Evolutionary conservation across 192 early-diverging fungal species (phyloP).

Genomic region (Mortierella antarctica): DNA sequence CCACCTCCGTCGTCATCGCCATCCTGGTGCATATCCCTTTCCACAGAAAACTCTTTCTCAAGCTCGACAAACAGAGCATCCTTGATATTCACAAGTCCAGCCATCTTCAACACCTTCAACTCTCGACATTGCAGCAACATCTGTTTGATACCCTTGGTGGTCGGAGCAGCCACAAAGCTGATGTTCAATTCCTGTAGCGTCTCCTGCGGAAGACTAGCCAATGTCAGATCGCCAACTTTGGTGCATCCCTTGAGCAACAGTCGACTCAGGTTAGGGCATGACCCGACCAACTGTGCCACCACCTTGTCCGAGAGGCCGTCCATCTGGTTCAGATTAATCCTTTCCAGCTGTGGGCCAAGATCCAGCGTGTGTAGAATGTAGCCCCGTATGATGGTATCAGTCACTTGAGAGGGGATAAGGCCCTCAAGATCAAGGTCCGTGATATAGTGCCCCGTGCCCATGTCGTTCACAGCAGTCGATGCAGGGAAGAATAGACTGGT

Average conservation of each 20-base stretch:
- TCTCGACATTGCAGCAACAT: slow-evolving; percentile 15
- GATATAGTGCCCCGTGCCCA: neutral
- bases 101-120: slow-evolving; percentile 28
- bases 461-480: neutral
- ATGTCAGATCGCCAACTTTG: slow-evolving; percentile 36
- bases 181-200: slow-evolving; percentile 33
- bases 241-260: slow-evolving; percentile 37
- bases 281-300: slow-evolving; percentile 19
- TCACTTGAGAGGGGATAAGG: slow-evolving; percentile 31
- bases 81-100: slow-evolving; percentile 24
- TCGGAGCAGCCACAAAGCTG: slow-evolving; percentile 36
- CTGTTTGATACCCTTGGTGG: slow-evolving; percentile 27
- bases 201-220: slow-evolving; percentile 6
- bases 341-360: slow-evolving; percentile 21
- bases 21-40: neutral
- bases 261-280: neutral
- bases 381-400: slow-evolving; percentile 8
- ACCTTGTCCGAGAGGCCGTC: slow-evolving; percentile 18
- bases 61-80: slow-evolving; percentile 27
- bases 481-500: slow-evolving; percentile 31
- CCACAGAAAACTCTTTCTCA: slow-evolving; percentile 13
- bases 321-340: slow-evolving; percentile 30
- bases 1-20: neutral
- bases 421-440: slow-evolving; percentile 38
- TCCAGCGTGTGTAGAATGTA: slow-evolving; percentile 15